Evolutionary conservation across 2,329 filamentous ascomycete genomes (phyloP).

Genomic region (Pseudopyrenochaeta lycopersici): DNA sequence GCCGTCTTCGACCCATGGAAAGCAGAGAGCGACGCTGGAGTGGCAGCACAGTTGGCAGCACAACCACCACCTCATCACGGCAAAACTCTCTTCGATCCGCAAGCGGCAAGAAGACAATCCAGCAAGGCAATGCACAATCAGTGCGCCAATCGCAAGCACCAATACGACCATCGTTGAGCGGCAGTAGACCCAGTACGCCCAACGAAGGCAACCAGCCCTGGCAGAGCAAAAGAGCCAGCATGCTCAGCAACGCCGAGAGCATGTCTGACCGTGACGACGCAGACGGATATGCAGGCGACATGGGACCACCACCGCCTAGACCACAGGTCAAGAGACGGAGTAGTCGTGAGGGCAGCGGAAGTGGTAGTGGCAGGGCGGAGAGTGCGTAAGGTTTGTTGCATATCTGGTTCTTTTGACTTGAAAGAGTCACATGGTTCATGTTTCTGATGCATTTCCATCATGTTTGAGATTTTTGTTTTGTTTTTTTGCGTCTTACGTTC

Average conservation of each 20-base stretch:
- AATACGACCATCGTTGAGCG: conserved; percentile 12
- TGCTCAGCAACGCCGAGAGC: conserved; percentile 40
- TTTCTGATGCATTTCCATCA: too few species aligned
- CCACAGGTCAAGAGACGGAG: conserved; percentile 10
- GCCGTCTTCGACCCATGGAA: conserved; percentile 30
- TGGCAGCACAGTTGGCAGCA: conserved; percentile 41
- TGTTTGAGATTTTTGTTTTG: background rate
- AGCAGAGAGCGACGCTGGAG: conserved; percentile 43
- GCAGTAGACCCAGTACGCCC: conserved; percentile 36
- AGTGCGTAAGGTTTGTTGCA: conserved; percentile 12
- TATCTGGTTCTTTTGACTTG: too few species aligned
- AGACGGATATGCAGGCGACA: conserved; percentile 17
- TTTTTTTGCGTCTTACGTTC: background rate
- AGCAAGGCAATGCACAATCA: conserved; percentile 35
- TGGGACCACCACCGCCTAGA: conserved; percentile 10
- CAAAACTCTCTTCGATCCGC: conserved; percentile 29
- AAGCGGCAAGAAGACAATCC: conserved; percentile 24
- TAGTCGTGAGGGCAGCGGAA: conserved; percentile 17
- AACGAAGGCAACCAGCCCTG: conserved; percentile 31
- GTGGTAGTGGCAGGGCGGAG: conserved; percentile 12
- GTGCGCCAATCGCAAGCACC: conserved; percentile 34
- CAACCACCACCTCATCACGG: conserved; percentile 21
- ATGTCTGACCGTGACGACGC: conserved; percentile 14
- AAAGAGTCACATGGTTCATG: too few species aligned
- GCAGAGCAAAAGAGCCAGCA: conserved; percentile 45